Conservation (phyloP, 2,329 filamentous ascomycete species). For the Didymellaceae sp. region DNA sequence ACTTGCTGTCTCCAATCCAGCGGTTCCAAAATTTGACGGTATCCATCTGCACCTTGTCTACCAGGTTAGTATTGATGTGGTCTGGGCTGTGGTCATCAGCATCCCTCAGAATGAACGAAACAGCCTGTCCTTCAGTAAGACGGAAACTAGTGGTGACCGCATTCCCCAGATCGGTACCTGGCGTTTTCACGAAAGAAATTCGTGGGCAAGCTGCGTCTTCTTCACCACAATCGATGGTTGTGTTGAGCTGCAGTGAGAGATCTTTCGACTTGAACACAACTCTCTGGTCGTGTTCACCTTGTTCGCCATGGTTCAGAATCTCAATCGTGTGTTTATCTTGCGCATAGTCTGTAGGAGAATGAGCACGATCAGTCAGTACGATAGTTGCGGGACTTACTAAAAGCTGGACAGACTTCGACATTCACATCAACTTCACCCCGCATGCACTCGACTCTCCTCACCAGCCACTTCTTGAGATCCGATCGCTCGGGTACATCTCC, state of each 20-base stretch:
- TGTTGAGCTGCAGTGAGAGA: slow-evolving; percentile 69
- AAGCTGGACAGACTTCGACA: slow-evolving; percentile 70
- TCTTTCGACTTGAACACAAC: slow-evolving; percentile 67
- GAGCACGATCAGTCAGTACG: neutral
- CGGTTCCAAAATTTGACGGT: slow-evolving; percentile 76
- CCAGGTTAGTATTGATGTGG: slow-evolving; percentile 63
- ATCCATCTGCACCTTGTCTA: slow-evolving; percentile 70
- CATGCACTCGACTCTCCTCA: slow-evolving; percentile 75
- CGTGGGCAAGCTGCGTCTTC: slow-evolving; percentile 58
- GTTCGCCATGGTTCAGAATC: slow-evolving; percentile 52
- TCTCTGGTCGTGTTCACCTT: slow-evolving; percentile 30
- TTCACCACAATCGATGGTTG: slow-evolving; percentile 68
- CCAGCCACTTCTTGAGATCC: slow-evolving; percentile 71
- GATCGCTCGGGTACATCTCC: slow-evolving; percentile 34
- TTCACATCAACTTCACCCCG: slow-evolving; percentile 70
- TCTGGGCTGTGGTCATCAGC: slow-evolving; percentile 62
- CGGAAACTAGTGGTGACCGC: slow-evolving; percentile 67
- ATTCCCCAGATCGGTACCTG: slow-evolving; percentile 63
- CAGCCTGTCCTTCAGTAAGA: slow-evolving; percentile 69
- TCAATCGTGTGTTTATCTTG: slow-evolving; percentile 66
- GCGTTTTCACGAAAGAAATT: slow-evolving; percentile 63
- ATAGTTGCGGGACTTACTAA: slow-evolving; percentile 26
- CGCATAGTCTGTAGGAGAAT: slow-evolving; percentile 62
- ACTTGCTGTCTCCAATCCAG: slow-evolving; percentile 74
- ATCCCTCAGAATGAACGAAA: slow-evolving; percentile 73